Conservation (phyloP, 805 yeast genomes). For the Dipodascus geniculatus region DNA sequence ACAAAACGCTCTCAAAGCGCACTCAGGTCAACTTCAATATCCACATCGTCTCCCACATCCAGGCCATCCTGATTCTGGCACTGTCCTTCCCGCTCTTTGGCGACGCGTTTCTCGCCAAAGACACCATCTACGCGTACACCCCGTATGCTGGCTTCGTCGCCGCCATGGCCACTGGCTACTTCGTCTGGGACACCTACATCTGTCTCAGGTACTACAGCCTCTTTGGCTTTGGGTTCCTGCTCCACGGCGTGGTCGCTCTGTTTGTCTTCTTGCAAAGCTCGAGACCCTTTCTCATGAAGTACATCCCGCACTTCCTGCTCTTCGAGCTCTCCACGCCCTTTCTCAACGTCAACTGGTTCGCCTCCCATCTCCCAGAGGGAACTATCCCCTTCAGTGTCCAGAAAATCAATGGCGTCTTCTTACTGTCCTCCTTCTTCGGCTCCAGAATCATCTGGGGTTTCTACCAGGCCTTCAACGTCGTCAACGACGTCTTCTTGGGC, state of each 20-base stretch:
- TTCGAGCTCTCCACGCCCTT: slow-evolving; percentile 92
- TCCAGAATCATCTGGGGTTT: slow-evolving; percentile 85
- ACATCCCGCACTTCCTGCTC: slow-evolving; percentile 70
- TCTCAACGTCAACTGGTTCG: slow-evolving; percentile 89
- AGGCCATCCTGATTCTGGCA: slow-evolving; percentile 53
- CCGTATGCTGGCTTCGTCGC: slow-evolving; percentile 68
- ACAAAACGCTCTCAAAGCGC: slow-evolving; percentile 35
- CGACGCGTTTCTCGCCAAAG: slow-evolving; percentile 36
- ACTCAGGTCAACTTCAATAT: slow-evolving; percentile 70
- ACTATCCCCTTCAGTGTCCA: slow-evolving; percentile 43
- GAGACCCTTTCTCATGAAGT: slow-evolving; percentile 66
- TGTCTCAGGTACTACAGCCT: slow-evolving; percentile 51
- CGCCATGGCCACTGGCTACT: slow-evolving; percentile 72
- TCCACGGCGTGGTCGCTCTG: slow-evolving; percentile 77
- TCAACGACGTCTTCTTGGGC: slow-evolving; percentile 31
- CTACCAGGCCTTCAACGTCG: slow-evolving; percentile 46
- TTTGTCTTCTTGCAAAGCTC: slow-evolving; percentile 56
- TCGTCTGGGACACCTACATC: slow-evolving; percentile 76
- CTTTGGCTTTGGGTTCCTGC: slow-evolving; percentile 71
- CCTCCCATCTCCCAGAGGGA: slow-evolving; percentile 62
- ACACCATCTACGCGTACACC: slow-evolving; percentile 55
- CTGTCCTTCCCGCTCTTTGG: slow-evolving; percentile 54
- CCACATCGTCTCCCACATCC: slow-evolving; percentile 82
- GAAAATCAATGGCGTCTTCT: slow-evolving; percentile 56
- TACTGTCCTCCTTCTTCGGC: slow-evolving; percentile 59